Conservation (phyloP, 192 early-diverging fungal species). For the Gigaspora rosea region DNA sequence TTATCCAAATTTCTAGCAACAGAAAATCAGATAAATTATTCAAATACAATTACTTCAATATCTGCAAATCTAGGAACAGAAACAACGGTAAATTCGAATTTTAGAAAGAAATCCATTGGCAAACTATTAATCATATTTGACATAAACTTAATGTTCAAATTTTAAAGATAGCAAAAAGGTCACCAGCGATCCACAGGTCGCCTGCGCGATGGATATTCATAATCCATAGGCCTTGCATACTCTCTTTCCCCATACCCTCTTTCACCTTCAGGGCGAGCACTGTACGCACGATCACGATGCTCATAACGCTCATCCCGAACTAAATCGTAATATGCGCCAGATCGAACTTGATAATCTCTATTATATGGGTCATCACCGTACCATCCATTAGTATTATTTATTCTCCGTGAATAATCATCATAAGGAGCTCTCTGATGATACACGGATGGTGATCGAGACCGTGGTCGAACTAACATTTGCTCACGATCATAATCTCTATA, state of each 20-base stretch:
- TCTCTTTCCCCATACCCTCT: constrained; percentile 15
- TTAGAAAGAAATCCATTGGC: too few species aligned
- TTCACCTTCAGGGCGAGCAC: background rate
- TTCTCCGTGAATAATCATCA: background rate
- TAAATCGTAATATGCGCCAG: background rate
- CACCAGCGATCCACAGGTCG: background rate
- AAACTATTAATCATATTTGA: too few species aligned
- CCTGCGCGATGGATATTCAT: background rate
- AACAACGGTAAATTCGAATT: too few species aligned
- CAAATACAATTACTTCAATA: too few species aligned
- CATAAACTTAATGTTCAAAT: too few species aligned
- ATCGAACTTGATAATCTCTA: constrained; percentile 8
- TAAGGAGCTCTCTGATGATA: background rate
- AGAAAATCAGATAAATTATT: too few species aligned
- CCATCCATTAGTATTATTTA: constrained; percentile 9
- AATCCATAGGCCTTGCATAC: background rate
- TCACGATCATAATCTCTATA: constrained; percentile 1
- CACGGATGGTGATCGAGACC: background rate
- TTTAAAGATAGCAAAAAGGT: too few species aligned
- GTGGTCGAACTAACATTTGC: background rate
- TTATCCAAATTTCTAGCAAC: too few species aligned
- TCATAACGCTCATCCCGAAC: constrained; percentile 3
- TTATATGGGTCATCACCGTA: constrained; percentile 1
- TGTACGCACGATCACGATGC: background rate
- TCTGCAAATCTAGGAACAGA: too few species aligned